These are phyloP conservation scores for Zychaea mexicana DNA, from an alignment of 371 early-diverging fungal species.

Conservation along the genomic window DNA sequence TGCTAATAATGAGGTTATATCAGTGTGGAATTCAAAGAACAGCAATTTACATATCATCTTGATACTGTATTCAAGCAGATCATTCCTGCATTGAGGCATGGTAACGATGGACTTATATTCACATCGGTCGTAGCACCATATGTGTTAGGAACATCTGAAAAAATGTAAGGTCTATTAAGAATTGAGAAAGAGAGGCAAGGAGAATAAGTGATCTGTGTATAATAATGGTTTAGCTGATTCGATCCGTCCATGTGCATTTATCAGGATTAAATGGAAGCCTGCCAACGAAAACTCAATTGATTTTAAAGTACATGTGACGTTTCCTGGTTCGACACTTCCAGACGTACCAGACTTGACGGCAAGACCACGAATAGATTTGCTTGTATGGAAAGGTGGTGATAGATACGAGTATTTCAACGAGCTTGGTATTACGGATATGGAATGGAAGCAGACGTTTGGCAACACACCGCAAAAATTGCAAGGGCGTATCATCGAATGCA, in stretches of 20 bases:
- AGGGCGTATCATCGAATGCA: conserved; percentile 72
- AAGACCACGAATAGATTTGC: conserved; percentile 54
- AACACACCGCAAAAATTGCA: conserved; percentile 42
- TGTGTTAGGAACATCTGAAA: conserved; percentile 79
- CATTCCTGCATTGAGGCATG: conserved; percentile 82
- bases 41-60: conserved; percentile 72
- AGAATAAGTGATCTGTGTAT: too few relatives aligned
- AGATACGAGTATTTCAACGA: conserved; percentile 56
- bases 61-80: conserved; percentile 65
- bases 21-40: conserved; percentile 71
- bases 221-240: too few relatives aligned
- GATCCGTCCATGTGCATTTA: background rate
- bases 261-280: conserved; percentile 99
- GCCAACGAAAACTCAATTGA: conserved; percentile 97
- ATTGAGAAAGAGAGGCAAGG: background rate
- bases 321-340: conserved; percentile 37
- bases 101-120: conserved; percentile 97
- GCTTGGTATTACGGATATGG: conserved; percentile 62
- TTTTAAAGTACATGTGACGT: conserved; percentile 67
- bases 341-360: conserved; percentile 35
- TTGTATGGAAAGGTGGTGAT: conserved; percentile 63
- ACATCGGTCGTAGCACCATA: conserved; percentile 90
- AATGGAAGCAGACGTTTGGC: conserved; percentile 50
- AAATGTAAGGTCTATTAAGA: conserved; percentile 82
- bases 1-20: background rate